phyloP scores from a whole-genome alignment of 2,329 filamentous ascomycete genomes.

The Dryadomyces quercivorus region DNA sequence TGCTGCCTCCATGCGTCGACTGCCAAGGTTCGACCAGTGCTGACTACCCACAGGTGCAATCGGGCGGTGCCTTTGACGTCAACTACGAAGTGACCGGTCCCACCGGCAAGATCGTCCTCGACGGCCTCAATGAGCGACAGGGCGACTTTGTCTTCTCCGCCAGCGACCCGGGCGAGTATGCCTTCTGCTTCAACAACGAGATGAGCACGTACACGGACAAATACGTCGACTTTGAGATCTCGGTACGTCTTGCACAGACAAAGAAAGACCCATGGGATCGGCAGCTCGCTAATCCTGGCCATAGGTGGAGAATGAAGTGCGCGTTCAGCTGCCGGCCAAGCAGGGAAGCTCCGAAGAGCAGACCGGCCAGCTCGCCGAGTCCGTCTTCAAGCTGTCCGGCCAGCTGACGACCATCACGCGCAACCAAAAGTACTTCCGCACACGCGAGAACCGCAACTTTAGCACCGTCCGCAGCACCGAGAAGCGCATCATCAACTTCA shows the following conservation, averaged over 20 bases:
- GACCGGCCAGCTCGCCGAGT: conserved; percentile 79
- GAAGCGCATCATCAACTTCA: conserved; percentile 93
- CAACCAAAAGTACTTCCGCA: conserved; percentile 99
- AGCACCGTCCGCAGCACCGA: conserved; percentile 96
- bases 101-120: conserved; percentile 65
- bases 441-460: conserved; percentile 96
- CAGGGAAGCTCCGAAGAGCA: conserved; percentile 83
- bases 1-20: not conserved
- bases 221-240: conserved; percentile 94
- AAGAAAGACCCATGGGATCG: not conserved
- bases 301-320: conserved; percentile 82
- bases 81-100: conserved; percentile 84
- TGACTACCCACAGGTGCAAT: conserved; percentile 62
- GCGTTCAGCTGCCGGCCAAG: conserved; percentile 73
- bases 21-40: not conserved
- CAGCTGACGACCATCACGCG: conserved; percentile 88
- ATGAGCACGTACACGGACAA: conserved; percentile 98
- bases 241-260: conserved; percentile 47
- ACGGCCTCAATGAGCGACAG: conserved; percentile 83
- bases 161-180: conserved; percentile 76
- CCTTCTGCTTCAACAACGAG: conserved; percentile 96
- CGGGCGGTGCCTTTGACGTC: conserved; percentile 92
- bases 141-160: conserved; percentile 98
- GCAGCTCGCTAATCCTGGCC: conserved; percentile 1
- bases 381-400: conserved; percentile 85